Evolutionary conservation across 2,329 filamentous ascomycete species (phyloP).

Genomic region (Cytospora schulzeri): DNA sequence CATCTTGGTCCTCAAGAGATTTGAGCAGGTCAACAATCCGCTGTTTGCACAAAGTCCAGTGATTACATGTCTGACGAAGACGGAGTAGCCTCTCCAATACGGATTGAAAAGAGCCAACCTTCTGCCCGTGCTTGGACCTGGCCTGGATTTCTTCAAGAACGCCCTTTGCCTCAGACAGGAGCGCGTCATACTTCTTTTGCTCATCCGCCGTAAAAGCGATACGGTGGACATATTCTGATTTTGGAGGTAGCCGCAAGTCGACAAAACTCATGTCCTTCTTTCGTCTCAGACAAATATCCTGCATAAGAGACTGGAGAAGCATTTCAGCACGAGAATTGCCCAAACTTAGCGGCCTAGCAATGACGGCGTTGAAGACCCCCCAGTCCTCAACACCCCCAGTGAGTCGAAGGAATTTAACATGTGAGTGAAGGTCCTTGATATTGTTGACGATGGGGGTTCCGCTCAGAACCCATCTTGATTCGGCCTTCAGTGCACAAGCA

Average conservation of each 20-base stretch:
- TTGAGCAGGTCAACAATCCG: constrained; percentile 73
- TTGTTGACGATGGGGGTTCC: constrained; percentile 85
- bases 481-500: constrained; percentile 65
- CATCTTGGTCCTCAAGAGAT: constrained; percentile 66
- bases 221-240: constrained; percentile 76
- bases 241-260: constrained; percentile 74
- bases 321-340: constrained; percentile 60
- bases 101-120: constrained; percentile 64
- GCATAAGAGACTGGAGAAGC: constrained; percentile 76
- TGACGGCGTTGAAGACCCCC: constrained; percentile 71
- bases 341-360: constrained; percentile 67
- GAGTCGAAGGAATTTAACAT: constrained; percentile 75
- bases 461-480: constrained; percentile 77
- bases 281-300: constrained; percentile 76
- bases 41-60: constrained; percentile 80
- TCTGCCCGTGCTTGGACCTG: constrained; percentile 43
- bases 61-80: constrained; percentile 81
- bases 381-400: constrained; percentile 74
- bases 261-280: constrained; percentile 89
- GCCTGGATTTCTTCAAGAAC: constrained; percentile 63
- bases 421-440: constrained; percentile 77
- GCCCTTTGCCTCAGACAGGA: constrained; percentile 74
- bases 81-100: constrained; percentile 81
- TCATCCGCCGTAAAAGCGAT: constrained; percentile 75
- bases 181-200: constrained; percentile 73